Evolutionary conservation across 768 basidiomycete genomes (phyloP), one percentile per base, ranked within the genome.

Genomic region (Pulveroboletus sp.): DNA sequence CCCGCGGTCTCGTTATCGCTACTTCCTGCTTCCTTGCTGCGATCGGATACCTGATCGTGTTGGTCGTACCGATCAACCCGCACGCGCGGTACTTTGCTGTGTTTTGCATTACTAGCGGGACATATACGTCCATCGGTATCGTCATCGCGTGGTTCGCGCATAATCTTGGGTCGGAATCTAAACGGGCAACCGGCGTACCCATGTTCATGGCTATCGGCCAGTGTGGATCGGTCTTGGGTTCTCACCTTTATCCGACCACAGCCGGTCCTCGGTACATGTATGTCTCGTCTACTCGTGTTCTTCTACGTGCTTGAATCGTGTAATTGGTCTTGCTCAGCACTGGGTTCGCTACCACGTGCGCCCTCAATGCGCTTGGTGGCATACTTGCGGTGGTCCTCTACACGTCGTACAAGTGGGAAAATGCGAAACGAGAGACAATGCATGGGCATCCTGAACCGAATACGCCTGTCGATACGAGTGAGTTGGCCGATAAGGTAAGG

Each of bases 171-270:
- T 87, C 86, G 0, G 87, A 89, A 58, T 82, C 83, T 0, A 88
- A 89, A 66, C 81, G 79, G 48, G 86, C 87, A 0, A 80, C 85
- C 0, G 86, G 86, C 0, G 83, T 87, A 30, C 84, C 85, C 8
- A 76, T 86, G 68, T 87, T 88, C 61, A 87, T 87, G 81, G 77
- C 84, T 10, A 86, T 89, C 33, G 87, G 87, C 0, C 87, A 89
- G 60, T 81, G 84, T 44, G 87, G 86, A 11, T 85, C 85, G 53
- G 68, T 87, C 41, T 72, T 86, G n/a, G 86, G 85, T n/a, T 77
- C 85, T 0, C 84, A 87, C 51, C 69, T 89, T 11, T 89, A 80
- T 65, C 87, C 86, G 0, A 69, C 74, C 14, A 72, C 74, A 0
- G 80, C 87, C 35, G 79, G 80, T 0, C 87, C 87, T 1, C 68